Percentiles rank a stretch among this genome's conserved stretches.
Conservation (phyloP, 257 asterid genomes). For the Leonotis leonurus region DNA sequence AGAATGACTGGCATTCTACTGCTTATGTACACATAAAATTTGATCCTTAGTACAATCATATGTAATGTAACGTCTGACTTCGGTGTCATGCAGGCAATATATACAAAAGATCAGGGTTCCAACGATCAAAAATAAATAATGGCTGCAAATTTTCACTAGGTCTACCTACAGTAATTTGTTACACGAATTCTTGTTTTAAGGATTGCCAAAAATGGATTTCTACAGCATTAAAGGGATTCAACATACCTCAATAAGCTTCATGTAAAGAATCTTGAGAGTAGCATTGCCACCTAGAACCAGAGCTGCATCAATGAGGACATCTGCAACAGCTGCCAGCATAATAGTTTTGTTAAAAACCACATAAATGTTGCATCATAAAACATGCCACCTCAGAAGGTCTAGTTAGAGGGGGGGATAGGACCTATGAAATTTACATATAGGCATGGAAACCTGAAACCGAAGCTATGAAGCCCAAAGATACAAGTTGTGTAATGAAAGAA, state of each 20-base stretch:
- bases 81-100: neutral
- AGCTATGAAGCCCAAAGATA: neutral
- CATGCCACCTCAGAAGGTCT: constrained; percentile 11
- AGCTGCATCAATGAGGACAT: constrained; percentile 92
- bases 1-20: neutral
- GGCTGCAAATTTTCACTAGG: constrained; percentile 1
- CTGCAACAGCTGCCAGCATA: constrained; percentile 85
- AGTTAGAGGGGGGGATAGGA: neutral
- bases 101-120: constrained; percentile 4
- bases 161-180: neutral
- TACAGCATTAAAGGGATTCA: constrained; percentile 18
- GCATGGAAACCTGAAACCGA: neutral
- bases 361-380: constrained; percentile 11
- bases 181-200: neutral
- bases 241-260: constrained; percentile 88
- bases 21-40: constrained; percentile 6
- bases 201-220: constrained; percentile 7
- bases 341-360: constrained; percentile 20
- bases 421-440: neutral
- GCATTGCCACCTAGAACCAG: constrained; percentile 92
- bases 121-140: constrained; percentile 4
- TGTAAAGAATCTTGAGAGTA: constrained; percentile 67
- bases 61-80: neutral
- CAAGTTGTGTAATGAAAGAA: neutral
- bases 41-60: neutral